Conservation (phyloP, 345 rosid species). For the Bruguiera parviflora region DNA sequence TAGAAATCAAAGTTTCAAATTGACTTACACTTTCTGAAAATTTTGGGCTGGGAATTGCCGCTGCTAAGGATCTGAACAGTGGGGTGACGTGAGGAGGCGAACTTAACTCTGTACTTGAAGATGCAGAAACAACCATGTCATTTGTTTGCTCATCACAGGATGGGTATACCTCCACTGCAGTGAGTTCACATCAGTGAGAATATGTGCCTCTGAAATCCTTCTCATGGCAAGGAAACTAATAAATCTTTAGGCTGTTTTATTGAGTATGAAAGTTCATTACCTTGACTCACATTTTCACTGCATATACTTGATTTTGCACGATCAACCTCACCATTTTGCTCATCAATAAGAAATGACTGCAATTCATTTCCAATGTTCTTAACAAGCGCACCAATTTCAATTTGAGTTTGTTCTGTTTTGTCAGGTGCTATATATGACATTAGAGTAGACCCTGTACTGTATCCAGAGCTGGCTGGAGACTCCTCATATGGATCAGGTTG, state of each 20-base stretch:
- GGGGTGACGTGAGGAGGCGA: constrained; percentile 91
- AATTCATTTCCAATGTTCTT: constrained; percentile 33
- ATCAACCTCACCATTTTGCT: constrained; percentile 25
- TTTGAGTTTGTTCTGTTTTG: constrained; percentile 40
- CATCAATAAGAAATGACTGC: constrained; percentile 22
- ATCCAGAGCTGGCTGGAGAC: constrained; percentile 83
- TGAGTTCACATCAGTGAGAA: constrained; percentile 21
- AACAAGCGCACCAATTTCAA: constrained; percentile 35
- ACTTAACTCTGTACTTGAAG: constrained; percentile 52
- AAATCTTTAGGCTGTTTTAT: not conserved
- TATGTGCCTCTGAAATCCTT: not conserved
- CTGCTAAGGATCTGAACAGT: constrained; percentile 93
- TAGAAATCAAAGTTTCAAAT: constrained; percentile 10
- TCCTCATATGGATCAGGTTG: constrained; percentile 73
- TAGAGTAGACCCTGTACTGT: constrained; percentile 78
- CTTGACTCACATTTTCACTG: constrained; percentile 40
- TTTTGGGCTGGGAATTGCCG: constrained; percentile 93
- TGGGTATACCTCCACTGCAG: constrained; percentile 40
- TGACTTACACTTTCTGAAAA: constrained; percentile 96
- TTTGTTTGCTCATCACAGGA: constrained; percentile 40
- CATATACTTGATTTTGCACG: constrained; percentile 40
- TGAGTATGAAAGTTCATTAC: constrained; percentile 24
- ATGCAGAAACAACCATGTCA: constrained; percentile 40
- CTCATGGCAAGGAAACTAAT: not conserved
- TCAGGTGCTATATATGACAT: constrained; percentile 40